Evolutionary conservation across 306 rosid genomes (phyloP), one percentile per base, ranked within the genome.

Genomic region (Mimosa pudica): DNA sequence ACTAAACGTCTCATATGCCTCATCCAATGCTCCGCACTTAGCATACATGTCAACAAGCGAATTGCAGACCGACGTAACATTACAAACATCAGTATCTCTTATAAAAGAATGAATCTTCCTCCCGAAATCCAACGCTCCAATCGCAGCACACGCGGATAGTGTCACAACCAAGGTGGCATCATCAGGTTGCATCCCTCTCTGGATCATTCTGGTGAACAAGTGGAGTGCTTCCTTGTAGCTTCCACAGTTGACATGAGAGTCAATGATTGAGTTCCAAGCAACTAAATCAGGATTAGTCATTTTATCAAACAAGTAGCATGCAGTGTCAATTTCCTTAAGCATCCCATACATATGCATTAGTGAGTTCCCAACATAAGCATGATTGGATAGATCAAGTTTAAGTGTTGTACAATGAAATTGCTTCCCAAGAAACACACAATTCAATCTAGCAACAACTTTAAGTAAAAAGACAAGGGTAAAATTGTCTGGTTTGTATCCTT

Each of bases 11-110:
- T 74, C 72, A 5, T 18, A 78, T 3, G 98, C 94, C 38, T 94
- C 91, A 49, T 92, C 97, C 35, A 94, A 77, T 5, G 88, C 91
- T 70, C 98, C 98, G 38, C 98, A 90, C 82, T 92, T 90, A 0
- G 90, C 90, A 30, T 90, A 94, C 94, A 94, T 90, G 85, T 85
- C 92, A 41, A 92, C 83, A 5, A 94, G 85, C 4, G 93, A 87
- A 84, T 91, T 93, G 4, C 57, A 82, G 16, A 90, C 89, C 0
- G 85, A 41, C 47, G 72, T 76, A 79, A 52, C 65, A 3, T 81
- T 81, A 16, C 77, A 72, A 58, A 83, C 51, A 74, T 52, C 10
- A 33, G 78, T 36, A n/a, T 33, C 55, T 45, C 76, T 66, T 17
- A 85, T 9, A 24, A 70, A 80, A 64, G 80, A 85, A 90, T 90